Conservation (phyloP, 352 stramenopile species). For the Phytophthora citrophthora region DNA sequence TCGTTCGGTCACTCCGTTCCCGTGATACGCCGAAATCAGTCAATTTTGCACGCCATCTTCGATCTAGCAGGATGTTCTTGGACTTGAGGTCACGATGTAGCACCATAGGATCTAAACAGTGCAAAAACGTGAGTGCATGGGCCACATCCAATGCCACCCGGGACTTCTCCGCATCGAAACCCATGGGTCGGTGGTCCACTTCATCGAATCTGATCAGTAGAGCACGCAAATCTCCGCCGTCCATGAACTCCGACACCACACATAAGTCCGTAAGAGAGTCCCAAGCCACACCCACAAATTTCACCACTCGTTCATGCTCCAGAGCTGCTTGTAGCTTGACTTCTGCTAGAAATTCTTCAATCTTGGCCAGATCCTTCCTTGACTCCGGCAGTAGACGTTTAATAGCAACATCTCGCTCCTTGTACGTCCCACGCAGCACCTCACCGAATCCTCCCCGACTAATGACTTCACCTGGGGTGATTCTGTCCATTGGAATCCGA, state of each 20-base stretch:
- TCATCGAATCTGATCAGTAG: slow-evolving; percentile 42
- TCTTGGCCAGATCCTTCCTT: slow-evolving; percentile 42
- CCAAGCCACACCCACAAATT: slow-evolving; percentile 51
- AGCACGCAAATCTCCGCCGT: slow-evolving; percentile 46
- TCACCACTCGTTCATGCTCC: slow-evolving; percentile 43
- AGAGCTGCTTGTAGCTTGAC: slow-evolving; percentile 46
- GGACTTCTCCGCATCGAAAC: slow-evolving; percentile 57
- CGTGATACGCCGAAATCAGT: slow-evolving; percentile 66
- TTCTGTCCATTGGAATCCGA: slow-evolving; percentile 53
- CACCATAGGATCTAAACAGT: slow-evolving; percentile 54
- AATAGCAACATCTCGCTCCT: slow-evolving; percentile 46
- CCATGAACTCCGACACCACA: slow-evolving; percentile 53
- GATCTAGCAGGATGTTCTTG: slow-evolving; percentile 55
- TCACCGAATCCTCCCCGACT: slow-evolving; percentile 58
- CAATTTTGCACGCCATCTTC: slow-evolving; percentile 52
- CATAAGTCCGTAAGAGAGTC: slow-evolving; percentile 47
- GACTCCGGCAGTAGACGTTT: slow-evolving; percentile 55
- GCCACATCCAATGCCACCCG: slow-evolving; percentile 62
- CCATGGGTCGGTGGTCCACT: slow-evolving; percentile 20
- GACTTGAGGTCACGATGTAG: slow-evolving; percentile 55
- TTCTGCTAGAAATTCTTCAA: slow-evolving; percentile 64
- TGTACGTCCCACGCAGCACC: slow-evolving; percentile 51
- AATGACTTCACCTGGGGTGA: slow-evolving; percentile 38
- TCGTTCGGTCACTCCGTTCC: slow-evolving; percentile 45
- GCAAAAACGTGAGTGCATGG: slow-evolving; percentile 66